These are phyloP conservation scores for Yamadazyma sp. DNA, from an alignment of 1,139 yeast genomes.

Conservation along the genomic window DNA sequence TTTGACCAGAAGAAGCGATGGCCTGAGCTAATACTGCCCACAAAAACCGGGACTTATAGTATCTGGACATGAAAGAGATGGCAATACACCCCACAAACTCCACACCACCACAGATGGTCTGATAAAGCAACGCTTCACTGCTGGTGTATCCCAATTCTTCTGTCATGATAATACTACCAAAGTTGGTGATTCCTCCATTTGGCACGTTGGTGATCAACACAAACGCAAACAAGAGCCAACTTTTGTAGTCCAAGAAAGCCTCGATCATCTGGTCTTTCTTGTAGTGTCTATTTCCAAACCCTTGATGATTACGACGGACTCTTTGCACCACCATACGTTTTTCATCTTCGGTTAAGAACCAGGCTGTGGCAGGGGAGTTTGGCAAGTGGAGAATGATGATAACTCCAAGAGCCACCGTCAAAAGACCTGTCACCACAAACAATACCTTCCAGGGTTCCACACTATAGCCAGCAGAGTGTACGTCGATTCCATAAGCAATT, in stretches of 20 bases:
- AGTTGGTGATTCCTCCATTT: constrained; percentile 41
- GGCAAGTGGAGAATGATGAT: constrained; percentile 27
- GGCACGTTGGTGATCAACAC: constrained; percentile 31
- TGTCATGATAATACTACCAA: constrained; percentile 46
- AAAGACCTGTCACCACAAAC: constrained; percentile 30
- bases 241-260: constrained; percentile 47
- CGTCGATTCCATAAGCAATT: constrained; percentile 25
- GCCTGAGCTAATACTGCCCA: constrained; percentile 43
- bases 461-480: constrained; percentile 16
- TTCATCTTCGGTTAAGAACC: constrained; percentile 48
- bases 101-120: constrained; percentile 38
- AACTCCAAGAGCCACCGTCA: constrained; percentile 28
- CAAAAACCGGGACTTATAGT: constrained; percentile 35
- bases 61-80: constrained; percentile 27
- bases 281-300: constrained; percentile 55
- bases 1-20: constrained; percentile 38
- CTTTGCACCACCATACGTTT: constrained; percentile 36
- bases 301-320: constrained; percentile 45
- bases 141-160: constrained; percentile 43
- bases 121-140: constrained; percentile 28
- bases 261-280: constrained; percentile 56
- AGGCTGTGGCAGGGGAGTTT: constrained; percentile 30
- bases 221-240: constrained; percentile 41
- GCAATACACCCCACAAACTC: constrained; percentile 43
- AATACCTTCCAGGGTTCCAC: constrained; percentile 33